These are phyloP conservation scores for Ophiorrhiza pumila DNA, from an alignment of 257 asterid species.

Conservation along the genomic window DNA sequence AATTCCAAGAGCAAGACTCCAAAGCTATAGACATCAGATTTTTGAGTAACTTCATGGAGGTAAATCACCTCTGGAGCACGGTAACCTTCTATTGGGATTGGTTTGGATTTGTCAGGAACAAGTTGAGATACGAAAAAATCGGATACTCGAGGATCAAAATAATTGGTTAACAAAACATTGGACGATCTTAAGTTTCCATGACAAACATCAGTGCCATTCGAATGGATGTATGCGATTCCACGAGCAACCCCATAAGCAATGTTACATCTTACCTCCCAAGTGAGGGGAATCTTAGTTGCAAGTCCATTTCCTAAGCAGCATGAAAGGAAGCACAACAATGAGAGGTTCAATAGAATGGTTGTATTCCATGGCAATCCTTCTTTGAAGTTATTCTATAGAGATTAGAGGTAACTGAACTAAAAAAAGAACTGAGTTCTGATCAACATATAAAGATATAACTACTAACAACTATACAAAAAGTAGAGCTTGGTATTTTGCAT, in stretches of 20 bases:
- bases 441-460: neutral
- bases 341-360: neutral
- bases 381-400: too few relatives aligned
- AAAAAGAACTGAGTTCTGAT: too few relatives aligned
- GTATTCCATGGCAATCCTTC: neutral
- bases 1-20: constrained; percentile 38
- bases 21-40: constrained; percentile 31
- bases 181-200: constrained; percentile 37
- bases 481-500: neutral
- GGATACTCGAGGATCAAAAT: constrained; percentile 19
- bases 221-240: constrained; percentile 26
- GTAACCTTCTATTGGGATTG: constrained; percentile 18
- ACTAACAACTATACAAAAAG: neutral
- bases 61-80: constrained; percentile 27
- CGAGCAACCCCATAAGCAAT: constrained; percentile 29
- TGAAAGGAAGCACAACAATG: neutral
- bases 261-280: constrained; percentile 28
- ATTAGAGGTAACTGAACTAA: too few relatives aligned
- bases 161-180: constrained; percentile 26
- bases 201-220: constrained; percentile 19
- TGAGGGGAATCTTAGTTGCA: constrained; percentile 17
- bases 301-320: constrained; percentile 19
- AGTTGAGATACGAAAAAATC: constrained; percentile 22
- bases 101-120: neutral
- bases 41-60: constrained; percentile 20